Conservation (phyloP, 108 stramenopile species). For the Aurantiochytrium sp. region DNA sequence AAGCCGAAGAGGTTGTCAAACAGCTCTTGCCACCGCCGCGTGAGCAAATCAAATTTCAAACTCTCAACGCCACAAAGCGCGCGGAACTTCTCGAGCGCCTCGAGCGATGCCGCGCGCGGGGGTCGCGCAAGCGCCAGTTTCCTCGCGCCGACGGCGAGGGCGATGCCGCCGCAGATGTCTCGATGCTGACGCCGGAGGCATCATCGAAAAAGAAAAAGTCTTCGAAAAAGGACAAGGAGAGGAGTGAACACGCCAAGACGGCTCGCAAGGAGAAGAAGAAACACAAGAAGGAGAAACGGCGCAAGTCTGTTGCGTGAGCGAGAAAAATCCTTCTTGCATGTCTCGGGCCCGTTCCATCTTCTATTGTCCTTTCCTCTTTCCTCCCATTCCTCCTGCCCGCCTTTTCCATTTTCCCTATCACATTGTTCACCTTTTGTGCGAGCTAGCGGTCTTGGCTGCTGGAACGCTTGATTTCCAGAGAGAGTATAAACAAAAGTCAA, state of each 20-base stretch:
- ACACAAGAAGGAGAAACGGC: not conserved
- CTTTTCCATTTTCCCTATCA: no score
- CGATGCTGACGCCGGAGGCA: not conserved
- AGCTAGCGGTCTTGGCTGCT: no score
- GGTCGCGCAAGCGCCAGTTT: not conserved
- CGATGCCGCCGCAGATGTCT: no score
- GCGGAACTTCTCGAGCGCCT: not conserved
- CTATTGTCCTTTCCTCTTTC: no score
- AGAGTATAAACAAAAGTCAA: no score
- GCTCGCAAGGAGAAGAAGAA: slow-evolving; percentile 10
- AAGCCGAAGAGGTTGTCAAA: not conserved
- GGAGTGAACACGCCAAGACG: not conserved
- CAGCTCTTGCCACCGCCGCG: not conserved
- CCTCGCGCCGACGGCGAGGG: not conserved
- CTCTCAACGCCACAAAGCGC: not conserved
- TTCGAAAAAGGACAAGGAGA: not conserved
- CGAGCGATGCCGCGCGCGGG: not conserved
- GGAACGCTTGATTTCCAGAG: no score
- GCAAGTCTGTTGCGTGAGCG: not conserved
- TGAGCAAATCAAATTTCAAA: not conserved
- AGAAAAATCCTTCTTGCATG: no score
- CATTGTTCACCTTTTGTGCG: no score
- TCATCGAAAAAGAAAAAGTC: not conserved
- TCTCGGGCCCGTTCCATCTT: no score
- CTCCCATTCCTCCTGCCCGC: no score